These are phyloP conservation scores for Casuarina equisetifolia DNA, from an alignment of 306 rosid genomes.

Conservation along the genomic window DNA sequence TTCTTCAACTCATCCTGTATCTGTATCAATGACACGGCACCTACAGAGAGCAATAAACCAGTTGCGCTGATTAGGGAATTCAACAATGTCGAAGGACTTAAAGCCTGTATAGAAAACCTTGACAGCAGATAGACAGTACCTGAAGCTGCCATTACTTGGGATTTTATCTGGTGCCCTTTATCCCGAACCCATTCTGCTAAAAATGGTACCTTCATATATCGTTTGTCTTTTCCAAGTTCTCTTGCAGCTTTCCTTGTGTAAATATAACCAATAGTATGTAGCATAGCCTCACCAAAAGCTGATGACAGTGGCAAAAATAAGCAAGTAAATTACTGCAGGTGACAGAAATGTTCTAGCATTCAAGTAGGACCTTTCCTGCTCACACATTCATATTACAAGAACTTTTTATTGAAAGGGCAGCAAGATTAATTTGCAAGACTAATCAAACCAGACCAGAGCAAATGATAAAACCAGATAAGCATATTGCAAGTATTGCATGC, in stretches of 20 bases:
- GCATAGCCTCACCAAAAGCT: slow-evolving; percentile 99
- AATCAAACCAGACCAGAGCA: background rate
- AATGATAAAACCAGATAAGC: background rate
- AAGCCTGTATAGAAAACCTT: background rate
- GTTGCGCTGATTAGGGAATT: slow-evolving; percentile 28
- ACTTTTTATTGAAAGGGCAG: background rate
- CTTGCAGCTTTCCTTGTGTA: slow-evolving; percentile 80
- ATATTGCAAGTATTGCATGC: background rate
- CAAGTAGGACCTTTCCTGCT: background rate
- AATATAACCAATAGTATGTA: slow-evolving; percentile 93
- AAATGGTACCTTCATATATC: slow-evolving; percentile 85
- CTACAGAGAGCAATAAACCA: slow-evolving; percentile 40
- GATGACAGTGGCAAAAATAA: slow-evolving; percentile 27
- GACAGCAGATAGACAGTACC: slow-evolving; percentile 43
- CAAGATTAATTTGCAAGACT: background rate
- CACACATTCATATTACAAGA: background rate
- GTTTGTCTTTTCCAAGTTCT: slow-evolving; percentile 81
- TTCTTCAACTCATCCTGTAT: slow-evolving; percentile 85
- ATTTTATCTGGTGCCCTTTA: slow-evolving; percentile 89
- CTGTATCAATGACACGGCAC: slow-evolving; percentile 93
- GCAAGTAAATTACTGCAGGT: slow-evolving; percentile 14
- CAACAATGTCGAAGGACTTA: background rate
- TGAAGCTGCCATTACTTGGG: slow-evolving; percentile 97
- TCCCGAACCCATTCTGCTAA: slow-evolving; percentile 97
- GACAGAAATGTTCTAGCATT: background rate